phyloP scores from a whole-genome alignment of 2,329 filamentous ascomycete species.

The Phialemonium atrogriseum region DNA sequence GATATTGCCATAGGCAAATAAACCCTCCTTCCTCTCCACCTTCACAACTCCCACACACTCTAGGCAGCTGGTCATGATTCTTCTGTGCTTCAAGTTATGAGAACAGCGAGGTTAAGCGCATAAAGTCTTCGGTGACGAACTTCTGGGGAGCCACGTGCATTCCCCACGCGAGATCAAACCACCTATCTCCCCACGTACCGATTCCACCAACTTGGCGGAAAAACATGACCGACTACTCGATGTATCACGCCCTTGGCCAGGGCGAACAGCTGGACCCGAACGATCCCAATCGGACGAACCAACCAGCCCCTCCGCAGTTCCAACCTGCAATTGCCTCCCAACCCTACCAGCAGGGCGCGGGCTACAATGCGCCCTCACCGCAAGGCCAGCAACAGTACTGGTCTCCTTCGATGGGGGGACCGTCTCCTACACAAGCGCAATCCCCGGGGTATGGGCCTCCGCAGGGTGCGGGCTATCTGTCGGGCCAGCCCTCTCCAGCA shows the following conservation, averaged over 20 bases:
- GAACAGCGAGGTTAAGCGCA: constrained; percentile 4
- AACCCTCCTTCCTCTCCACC: constrained; percentile 5
- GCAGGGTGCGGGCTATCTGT: constrained; percentile 19
- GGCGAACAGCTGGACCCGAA: constrained; percentile 42
- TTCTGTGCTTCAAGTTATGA: constrained; percentile 9
- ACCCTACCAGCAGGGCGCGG: constrained; percentile 40
- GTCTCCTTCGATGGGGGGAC: constrained; percentile 19
- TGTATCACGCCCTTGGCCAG: constrained; percentile 44
- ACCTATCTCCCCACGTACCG: background rate
- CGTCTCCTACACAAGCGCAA: constrained; percentile 13
- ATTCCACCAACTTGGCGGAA: background rate
- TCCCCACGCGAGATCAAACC: constrained; percentile 1
- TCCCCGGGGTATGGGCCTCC: constrained; percentile 21
- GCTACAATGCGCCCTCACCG: constrained; percentile 29
- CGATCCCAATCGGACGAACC: constrained; percentile 37
- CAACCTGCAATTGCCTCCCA: constrained; percentile 44
- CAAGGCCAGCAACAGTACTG: constrained; percentile 29
- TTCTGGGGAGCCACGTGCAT: constrained; percentile 1
- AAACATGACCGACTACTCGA: constrained; percentile 34
- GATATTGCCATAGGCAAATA: too few species aligned
- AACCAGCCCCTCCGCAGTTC: constrained; percentile 34
- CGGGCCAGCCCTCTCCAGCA: constrained; percentile 22
- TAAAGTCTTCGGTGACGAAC: constrained; percentile 13
- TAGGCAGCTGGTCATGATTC: background rate
- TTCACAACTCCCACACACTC: constrained; percentile 1